Evolutionary conservation across 805 yeast species (phyloP).

Genomic region (Candida patagonica): DNA sequence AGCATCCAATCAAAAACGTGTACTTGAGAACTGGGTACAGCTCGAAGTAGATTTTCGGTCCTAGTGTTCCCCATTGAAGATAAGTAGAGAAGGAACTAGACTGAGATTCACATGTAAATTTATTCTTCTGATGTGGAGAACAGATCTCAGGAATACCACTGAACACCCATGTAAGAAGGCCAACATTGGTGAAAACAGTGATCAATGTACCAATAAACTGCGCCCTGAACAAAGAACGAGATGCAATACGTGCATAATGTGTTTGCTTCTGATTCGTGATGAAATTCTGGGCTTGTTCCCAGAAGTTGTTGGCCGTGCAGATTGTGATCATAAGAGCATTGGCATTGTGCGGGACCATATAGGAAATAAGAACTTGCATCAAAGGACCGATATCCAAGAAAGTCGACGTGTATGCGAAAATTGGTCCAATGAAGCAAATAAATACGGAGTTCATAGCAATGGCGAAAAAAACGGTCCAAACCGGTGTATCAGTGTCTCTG

Average conservation of each 20-base stretch:
- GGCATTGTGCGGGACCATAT: slow-evolving; percentile 55
- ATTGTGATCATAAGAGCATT: slow-evolving; percentile 42
- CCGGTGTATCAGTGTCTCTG: slow-evolving; percentile 19
- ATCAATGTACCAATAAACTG: slow-evolving; percentile 24
- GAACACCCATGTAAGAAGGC: slow-evolving; percentile 27
- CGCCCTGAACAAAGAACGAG: slow-evolving; percentile 16
- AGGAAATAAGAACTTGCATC: slow-evolving; percentile 56
- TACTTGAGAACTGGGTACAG: slow-evolving; percentile 38
- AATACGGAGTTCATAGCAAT: slow-evolving; percentile 45
- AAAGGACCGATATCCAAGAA: slow-evolving; percentile 50
- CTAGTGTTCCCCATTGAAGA: slow-evolving; percentile 34
- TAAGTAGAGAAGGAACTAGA: slow-evolving; percentile 40
- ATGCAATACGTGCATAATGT: slow-evolving; percentile 36
- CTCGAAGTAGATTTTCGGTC: slow-evolving; percentile 32
- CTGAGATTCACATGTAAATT: slow-evolving; percentile 30
- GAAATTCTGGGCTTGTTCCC: slow-evolving; percentile 40
- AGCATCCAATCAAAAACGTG: slow-evolving; percentile 30
- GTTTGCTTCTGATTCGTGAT: slow-evolving; percentile 51
- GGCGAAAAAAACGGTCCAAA: slow-evolving; percentile 53
- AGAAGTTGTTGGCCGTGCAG: slow-evolving; percentile 52
- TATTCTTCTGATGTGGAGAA: slow-evolving; percentile 21
- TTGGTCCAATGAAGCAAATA: slow-evolving; percentile 51
- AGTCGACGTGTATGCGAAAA: slow-evolving; percentile 53
- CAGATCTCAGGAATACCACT: slow-evolving; percentile 25
- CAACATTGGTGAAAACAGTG: slow-evolving; percentile 22